Conservation (phyloP, 75 land plant species). For the Pinus taeda region DNA sequence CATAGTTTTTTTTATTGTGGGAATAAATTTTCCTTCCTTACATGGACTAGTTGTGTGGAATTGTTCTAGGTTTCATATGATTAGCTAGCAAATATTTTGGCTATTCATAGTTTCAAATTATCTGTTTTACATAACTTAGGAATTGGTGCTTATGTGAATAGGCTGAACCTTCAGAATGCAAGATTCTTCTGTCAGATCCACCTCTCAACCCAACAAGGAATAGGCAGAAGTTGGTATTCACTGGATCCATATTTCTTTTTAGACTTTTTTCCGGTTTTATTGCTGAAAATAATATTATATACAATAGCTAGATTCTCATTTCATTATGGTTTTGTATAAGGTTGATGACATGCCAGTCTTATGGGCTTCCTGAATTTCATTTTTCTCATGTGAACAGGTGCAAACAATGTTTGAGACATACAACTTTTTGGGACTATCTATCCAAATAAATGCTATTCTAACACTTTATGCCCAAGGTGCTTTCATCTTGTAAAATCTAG, state of each 20-base stretch:
- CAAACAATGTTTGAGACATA: conserved; percentile 59
- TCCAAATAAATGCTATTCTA: conserved; percentile 51
- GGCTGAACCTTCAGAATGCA: conserved; percentile 59
- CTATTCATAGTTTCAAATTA: background rate
- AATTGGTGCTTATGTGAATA: conserved; percentile 11
- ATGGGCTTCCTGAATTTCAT: background rate
- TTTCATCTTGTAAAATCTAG: background rate
- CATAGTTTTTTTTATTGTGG: background rate
- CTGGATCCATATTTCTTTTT: background rate
- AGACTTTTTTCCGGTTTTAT: background rate
- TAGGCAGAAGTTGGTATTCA: conserved; percentile 44
- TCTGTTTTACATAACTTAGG: background rate
- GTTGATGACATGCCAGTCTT: background rate
- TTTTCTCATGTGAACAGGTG: conserved; percentile 26
- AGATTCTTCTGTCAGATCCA: conserved; percentile 52
- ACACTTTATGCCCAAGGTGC: conserved; percentile 60
- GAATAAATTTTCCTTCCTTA: background rate
- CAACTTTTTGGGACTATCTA: conserved; percentile 44
- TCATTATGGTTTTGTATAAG: background rate
- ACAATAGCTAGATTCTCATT: background rate
- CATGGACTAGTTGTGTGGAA: background rate
- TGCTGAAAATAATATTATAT: background rate
- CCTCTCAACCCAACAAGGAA: conserved; percentile 50
- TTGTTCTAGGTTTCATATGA: background rate
- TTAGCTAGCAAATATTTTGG: background rate